A percentile compares a stretch with the other conserved stretches of the same genome.
These are phyloP conservation scores for Pichia sp. DNA, from an alignment of 1,139 yeast genomes.

Conservation along the genomic window DNA sequence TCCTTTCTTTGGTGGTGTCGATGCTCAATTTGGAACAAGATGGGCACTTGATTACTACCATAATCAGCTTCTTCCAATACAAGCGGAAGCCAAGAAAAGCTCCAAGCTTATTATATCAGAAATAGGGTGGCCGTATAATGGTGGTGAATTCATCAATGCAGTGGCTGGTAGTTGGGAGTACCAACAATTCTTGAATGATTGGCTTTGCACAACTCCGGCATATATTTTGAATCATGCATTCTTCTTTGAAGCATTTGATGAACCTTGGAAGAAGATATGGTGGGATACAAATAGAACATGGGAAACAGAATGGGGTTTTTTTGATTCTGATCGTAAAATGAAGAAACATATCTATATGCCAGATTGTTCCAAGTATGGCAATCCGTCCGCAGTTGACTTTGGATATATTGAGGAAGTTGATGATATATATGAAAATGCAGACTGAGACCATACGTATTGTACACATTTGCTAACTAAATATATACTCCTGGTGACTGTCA, in stretches of 20 bases:
- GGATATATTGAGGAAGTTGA: conserved; percentile 2
- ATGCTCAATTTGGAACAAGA: conserved; percentile 39
- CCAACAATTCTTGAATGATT: conserved; percentile 42
- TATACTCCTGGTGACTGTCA: neutral
- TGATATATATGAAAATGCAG: conserved; percentile 2
- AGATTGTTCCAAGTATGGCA: conserved; percentile 22
- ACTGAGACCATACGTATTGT: neutral
- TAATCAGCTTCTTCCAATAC: conserved; percentile 32
- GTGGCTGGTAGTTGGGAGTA: conserved; percentile 39
- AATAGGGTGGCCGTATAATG: conserved; percentile 67
- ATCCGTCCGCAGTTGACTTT: conserved; percentile 2
- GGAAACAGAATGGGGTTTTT: conserved; percentile 73
- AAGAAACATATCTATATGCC: conserved; percentile 32
- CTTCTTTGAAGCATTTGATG: conserved; percentile 68
- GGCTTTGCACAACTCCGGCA: conserved; percentile 41
- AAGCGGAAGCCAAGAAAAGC: conserved; percentile 16
- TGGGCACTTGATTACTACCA: conserved; percentile 50
- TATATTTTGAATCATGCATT: conserved; percentile 11
- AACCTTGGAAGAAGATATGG: conserved; percentile 58
- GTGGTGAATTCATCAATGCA: conserved; percentile 43
- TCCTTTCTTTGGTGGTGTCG: conserved; percentile 61
- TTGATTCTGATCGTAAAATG: conserved; percentile 40
- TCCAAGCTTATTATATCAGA: conserved; percentile 43
- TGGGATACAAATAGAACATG: conserved; percentile 42
- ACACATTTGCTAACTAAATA: neutral